Percentiles rank a stretch among this genome's conserved stretches.
phyloP scores from a whole-genome alignment of 257 asterid species.

The Solanum gracilifrons region DNA sequence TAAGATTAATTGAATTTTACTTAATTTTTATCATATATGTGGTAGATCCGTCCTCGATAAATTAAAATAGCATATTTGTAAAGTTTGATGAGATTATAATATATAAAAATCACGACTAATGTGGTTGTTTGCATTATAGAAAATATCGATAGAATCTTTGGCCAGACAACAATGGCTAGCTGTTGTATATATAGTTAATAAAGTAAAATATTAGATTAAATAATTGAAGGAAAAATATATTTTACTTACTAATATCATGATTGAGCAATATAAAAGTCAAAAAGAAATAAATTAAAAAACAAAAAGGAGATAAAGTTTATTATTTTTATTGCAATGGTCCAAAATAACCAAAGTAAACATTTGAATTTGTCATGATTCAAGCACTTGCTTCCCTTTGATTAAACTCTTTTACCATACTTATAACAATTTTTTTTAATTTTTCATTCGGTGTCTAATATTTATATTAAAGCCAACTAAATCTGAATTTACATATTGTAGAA shows the following conservation, averaged over 20 bases:
- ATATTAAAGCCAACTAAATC: fast-evolving
- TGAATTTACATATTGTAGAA: no score
- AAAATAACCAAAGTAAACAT: not conserved
- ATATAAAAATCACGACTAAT: not conserved
- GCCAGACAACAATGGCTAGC: not conserved
- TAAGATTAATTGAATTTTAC: not conserved
- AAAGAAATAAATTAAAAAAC: not conserved
- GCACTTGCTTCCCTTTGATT: not conserved
- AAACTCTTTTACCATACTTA: no score
- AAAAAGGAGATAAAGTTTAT: not conserved
- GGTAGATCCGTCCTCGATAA: fast-evolving
- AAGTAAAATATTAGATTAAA: not conserved
- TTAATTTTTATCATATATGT: not conserved
- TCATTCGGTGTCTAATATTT: not conserved
- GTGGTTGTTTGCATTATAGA: not conserved
- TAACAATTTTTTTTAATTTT: fast-evolving
- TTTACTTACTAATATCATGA: not conserved
- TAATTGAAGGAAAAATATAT: not conserved
- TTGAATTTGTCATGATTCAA: not conserved
- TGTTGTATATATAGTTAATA: not conserved
- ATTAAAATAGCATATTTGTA: not conserved
- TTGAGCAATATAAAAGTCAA: not conserved
- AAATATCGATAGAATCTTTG: not conserved
- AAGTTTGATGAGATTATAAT: not conserved
- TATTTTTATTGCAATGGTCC: not conserved